Conservation (phyloP, 345 rosid genomes). For the Gynandropsis gynandra region DNA sequence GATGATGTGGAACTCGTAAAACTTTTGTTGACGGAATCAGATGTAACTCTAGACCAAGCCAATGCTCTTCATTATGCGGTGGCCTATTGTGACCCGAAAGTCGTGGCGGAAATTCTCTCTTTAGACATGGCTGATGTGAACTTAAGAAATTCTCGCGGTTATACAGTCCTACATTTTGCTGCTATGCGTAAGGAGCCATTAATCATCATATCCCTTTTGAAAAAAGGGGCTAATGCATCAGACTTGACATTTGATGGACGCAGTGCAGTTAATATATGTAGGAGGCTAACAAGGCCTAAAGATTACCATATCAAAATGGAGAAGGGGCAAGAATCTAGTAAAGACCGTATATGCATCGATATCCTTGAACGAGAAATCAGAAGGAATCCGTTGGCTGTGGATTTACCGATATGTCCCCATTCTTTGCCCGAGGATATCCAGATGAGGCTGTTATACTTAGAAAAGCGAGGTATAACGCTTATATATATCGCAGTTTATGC, state of each 20-base stretch:
- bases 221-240: conserved; percentile 70
- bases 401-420: conserved; percentile 38
- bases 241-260: conserved; percentile 68
- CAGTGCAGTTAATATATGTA: conserved; percentile 72
- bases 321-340: conserved; percentile 76
- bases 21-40: conserved; percentile 77
- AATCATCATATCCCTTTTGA: conserved; percentile 57
- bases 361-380: conserved; percentile 83
- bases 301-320: conserved; percentile 64
- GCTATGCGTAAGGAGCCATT: conserved; percentile 85
- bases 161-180: conserved; percentile 88
- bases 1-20: conserved; percentile 93
- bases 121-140: conserved; percentile 67
- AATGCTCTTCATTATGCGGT: conserved; percentile 86
- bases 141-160: conserved; percentile 60
- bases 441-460: conserved; percentile 81
- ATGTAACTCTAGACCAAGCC: conserved; percentile 67
- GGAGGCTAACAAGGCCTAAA: conserved; percentile 78
- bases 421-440: conserved; percentile 65
- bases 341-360: conserved; percentile 70
- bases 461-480: conserved; percentile 70
- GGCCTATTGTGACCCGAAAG: conserved; percentile 88
- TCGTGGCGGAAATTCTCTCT: conserved; percentile 66
- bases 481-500: background rate
- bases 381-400: conserved; percentile 59